These are phyloP conservation scores for Botrytis porri DNA, from an alignment of 2,329 filamentous ascomycete genomes.

Conservation along the genomic window DNA sequence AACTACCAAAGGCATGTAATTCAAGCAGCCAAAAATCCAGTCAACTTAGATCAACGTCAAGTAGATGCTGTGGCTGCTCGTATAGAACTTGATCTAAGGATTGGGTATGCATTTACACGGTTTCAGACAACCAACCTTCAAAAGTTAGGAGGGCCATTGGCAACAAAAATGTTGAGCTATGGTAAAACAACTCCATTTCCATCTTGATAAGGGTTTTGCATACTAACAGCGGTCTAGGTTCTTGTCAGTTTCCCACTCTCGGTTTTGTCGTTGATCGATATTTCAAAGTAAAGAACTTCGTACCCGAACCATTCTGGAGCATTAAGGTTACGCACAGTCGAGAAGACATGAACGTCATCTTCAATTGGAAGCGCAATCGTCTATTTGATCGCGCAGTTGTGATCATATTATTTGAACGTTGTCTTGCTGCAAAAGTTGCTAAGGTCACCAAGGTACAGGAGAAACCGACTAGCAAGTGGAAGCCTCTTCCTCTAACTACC, in stretches of 20 bases:
- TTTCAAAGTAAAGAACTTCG: constrained; percentile 88
- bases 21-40: constrained; percentile 72
- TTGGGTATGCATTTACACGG: constrained; percentile 88
- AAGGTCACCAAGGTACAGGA: constrained; percentile 82
- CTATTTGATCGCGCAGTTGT: constrained; percentile 86
- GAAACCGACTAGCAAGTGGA: constrained; percentile 92
- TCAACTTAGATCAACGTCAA: constrained; percentile 78
- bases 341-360: constrained; percentile 75
- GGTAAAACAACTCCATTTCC: constrained; percentile 50
- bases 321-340: constrained; percentile 81
- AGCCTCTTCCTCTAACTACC: constrained; percentile 88
- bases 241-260: constrained; percentile 94
- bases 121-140: constrained; percentile 80
- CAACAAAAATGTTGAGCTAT: constrained; percentile 65
- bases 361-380: constrained; percentile 76
- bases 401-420: constrained; percentile 80
- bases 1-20: constrained; percentile 68
- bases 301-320: constrained; percentile 87
- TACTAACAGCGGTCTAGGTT: constrained; percentile 47
- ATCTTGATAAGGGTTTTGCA: background rate
- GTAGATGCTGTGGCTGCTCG: constrained; percentile 83
- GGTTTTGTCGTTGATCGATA: constrained; percentile 97
- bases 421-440: constrained; percentile 71
- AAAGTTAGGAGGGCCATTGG: constrained; percentile 62
- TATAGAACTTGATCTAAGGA: constrained; percentile 88